A percentile compares a stretch with the other conserved stretches of the same genome.
Conservation (phyloP, 192 early-diverging fungal genomes). For the Coemansia reversa region DNA sequence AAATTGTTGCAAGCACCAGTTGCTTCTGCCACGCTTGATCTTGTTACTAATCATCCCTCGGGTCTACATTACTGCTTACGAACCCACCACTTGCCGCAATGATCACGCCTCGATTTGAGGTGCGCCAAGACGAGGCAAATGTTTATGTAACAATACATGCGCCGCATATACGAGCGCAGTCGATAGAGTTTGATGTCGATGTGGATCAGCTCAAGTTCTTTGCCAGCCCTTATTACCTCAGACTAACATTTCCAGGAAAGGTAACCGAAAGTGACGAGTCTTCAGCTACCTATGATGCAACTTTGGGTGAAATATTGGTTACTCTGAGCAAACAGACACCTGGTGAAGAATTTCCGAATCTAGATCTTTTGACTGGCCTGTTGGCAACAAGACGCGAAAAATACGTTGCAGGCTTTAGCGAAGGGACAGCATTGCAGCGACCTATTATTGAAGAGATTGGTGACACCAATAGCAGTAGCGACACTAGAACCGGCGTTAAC, state of each 20-base stretch:
- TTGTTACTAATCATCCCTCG: too few species aligned
- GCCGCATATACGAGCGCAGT: constrained; percentile 82
- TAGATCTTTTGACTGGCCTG: constrained; percentile 88
- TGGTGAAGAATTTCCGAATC: constrained; percentile 81
- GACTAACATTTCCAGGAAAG: constrained; percentile 78
- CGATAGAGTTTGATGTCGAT: constrained; percentile 85
- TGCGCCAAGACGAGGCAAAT: constrained; percentile 73
- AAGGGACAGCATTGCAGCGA: constrained; percentile 5
- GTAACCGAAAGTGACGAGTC: constrained; percentile 85
- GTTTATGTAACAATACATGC: constrained; percentile 76
- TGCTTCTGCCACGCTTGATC: too few species aligned
- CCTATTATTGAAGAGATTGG: constrained; percentile 45
- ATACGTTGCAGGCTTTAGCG: constrained; percentile 50
- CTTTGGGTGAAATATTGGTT: constrained; percentile 68
- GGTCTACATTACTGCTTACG: too few species aligned
- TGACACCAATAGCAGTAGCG: neutral
- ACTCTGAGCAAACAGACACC: constrained; percentile 74
- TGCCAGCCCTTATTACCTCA: constrained; percentile 87
- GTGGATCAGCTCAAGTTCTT: constrained; percentile 85
- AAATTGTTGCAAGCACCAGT: neutral
- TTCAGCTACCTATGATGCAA: constrained; percentile 77
- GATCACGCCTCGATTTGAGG: constrained; percentile 86
- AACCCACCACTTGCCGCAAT: constrained; percentile 52
- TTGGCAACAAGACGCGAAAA: constrained; percentile 60
- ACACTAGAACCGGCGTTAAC: neutral